Evolutionary conservation across 768 basidiomycete genomes (phyloP), one percentile per base, ranked within the genome.

Genomic region (Albatrellus ellisii): DNA sequence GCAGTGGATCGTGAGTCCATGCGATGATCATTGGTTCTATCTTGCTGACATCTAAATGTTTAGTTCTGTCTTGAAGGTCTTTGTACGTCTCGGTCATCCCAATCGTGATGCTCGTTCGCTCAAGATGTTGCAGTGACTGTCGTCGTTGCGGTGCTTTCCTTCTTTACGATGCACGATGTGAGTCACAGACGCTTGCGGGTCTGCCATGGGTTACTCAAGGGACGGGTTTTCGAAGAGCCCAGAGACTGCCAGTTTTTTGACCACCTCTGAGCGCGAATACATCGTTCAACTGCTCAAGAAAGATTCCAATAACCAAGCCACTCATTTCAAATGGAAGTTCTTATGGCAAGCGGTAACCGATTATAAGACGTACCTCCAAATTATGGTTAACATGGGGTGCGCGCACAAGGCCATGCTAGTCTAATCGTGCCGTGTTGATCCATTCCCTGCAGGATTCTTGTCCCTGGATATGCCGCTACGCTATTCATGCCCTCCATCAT

Each of bases 1-100:
- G 69, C 64, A 66, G 51, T 70, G 69, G 69, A 69, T 70, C 41
- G 68, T 70, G 40, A 55, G 65, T 58, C 15, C n/a, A n/a, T n/a
- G n/a, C n/a, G n/a, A n/a, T 27, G 4, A 41, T 21, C 18, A 38
- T n/a, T n/a, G 25, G n/a, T 17, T 11, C 1, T 2, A 32, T 28
- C 6, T 15, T 24, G 10, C 4, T 25, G 9, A 18, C 43, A 17
- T 10, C 3, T 1, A 35, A 11, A 15, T 17, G 6, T 32, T 31
- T 3, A 25, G 12, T 34, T 27, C 38, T 32, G 20, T 36, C 27
- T 43, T 14, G 2, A 31, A n/a, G 17, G 25, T 6, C 8, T 38
- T n/a, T n/a, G n/a, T n/a, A n/a, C n/a, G n/a, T n/a, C n/a, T n/a
- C n/a, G n/a, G n/a, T n/a, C n/a, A n/a, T n/a, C n/a, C n/a, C n/a